phyloP scores from a whole-genome alignment of 306 rosid genomes.

The Cercis canadensis region DNA sequence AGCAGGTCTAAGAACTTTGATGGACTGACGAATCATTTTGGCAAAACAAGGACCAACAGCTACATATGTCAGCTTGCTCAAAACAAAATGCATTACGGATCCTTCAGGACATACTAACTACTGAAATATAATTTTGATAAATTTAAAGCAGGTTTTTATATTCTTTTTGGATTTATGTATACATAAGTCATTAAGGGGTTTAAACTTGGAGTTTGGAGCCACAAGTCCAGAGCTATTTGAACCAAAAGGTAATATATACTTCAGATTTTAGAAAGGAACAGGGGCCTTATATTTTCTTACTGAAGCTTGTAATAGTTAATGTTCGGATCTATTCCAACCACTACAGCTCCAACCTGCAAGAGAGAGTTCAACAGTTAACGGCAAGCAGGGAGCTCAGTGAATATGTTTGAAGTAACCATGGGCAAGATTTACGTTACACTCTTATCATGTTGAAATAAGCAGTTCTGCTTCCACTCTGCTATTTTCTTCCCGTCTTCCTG shows the following conservation, averaged over 20 bases:
- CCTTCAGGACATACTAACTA: constrained; percentile 26
- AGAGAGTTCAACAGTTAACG: constrained; percentile 38
- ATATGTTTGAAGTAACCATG: constrained; percentile 35
- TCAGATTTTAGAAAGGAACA: constrained; percentile 11
- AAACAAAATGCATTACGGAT: background rate
- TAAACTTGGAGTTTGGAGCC: constrained; percentile 28
- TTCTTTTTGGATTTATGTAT: background rate
- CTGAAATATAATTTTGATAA: constrained; percentile 25
- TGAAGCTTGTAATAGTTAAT: constrained; percentile 96
- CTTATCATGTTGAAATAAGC: constrained; percentile 80
- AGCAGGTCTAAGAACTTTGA: constrained; percentile 8
- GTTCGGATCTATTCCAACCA: constrained; percentile 86
- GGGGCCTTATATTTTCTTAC: constrained; percentile 55
- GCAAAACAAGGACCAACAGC: constrained; percentile 19
- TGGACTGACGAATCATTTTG: background rate
- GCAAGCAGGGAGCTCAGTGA: constrained; percentile 27
- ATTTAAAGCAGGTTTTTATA: background rate
- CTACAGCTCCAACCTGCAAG: constrained; percentile 95
- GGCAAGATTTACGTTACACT: constrained; percentile 68
- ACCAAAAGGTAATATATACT: constrained; percentile 19
- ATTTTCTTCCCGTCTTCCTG: constrained; percentile 84
- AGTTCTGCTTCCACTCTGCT: constrained; percentile 53
- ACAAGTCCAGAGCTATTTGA: constrained; percentile 9
- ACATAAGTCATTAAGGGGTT: constrained; percentile 20
- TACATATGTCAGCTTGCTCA: constrained; percentile 8